These are phyloP conservation scores for Carex scoparia DNA, from an alignment of 176 grass and related monocot species.

Conservation along the genomic window DNA sequence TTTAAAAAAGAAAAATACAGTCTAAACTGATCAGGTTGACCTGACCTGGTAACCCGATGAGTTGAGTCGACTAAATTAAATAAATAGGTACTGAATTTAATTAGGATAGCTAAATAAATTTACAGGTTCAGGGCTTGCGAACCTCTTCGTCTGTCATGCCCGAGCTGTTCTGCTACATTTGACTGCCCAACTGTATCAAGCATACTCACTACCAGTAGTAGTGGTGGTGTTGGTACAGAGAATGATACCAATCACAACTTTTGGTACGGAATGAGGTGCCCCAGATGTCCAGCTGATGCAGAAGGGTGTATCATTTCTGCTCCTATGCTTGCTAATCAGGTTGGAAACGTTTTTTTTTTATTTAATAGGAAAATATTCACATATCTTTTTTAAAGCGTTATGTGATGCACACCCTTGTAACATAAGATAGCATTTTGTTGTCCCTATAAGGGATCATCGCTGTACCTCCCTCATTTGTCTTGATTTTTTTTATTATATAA, in stretches of 20 bases:
- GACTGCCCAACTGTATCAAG: conserved; percentile 79
- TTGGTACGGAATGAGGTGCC: conserved; percentile 65
- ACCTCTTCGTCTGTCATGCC: conserved; percentile 69
- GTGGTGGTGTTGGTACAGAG: conserved; percentile 32
- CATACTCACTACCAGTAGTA: conserved; percentile 45
- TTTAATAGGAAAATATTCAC: not conserved
- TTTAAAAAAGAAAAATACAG: not conserved
- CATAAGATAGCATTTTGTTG: not conserved
- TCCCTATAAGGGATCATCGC: not conserved
- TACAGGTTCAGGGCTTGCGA: conserved; percentile 84
- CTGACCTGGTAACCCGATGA: not conserved
- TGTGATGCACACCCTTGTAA: not conserved
- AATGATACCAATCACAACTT: conserved; percentile 58
- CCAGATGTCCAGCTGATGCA: conserved; percentile 65
- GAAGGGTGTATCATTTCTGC: conserved; percentile 58
- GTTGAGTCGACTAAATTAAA: not conserved
- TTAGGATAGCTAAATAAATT: conserved; percentile 32
- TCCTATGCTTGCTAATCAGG: conserved; percentile 79
- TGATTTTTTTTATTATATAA: not conserved
- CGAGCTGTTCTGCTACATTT: conserved; percentile 73
- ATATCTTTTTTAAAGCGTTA: not conserved
- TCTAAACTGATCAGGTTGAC: not conserved
- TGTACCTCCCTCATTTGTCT: not conserved
- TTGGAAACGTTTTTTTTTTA: conserved; percentile 9
- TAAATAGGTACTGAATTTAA: conserved; percentile 13